These are phyloP conservation scores for Rhododendron griersonianum DNA, from an alignment of 148 eudicot genomes.

Conservation along the genomic window DNA sequence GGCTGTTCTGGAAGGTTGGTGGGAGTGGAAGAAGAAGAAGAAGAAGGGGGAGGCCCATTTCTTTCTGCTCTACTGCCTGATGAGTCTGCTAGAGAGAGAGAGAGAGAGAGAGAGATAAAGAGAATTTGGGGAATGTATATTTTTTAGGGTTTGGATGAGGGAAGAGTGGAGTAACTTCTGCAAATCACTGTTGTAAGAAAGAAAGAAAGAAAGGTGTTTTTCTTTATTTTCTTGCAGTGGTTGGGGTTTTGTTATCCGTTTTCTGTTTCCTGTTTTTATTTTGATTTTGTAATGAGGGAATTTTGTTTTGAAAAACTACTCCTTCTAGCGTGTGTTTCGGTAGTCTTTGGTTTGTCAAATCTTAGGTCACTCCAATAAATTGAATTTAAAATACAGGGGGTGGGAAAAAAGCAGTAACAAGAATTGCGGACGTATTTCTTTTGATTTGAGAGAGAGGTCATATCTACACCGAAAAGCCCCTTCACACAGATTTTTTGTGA, in stretches of 20 bases:
- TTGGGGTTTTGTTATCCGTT: not conserved
- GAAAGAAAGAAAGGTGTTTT: not conserved
- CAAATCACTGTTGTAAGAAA: not conserved
- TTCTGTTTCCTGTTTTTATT: not conserved
- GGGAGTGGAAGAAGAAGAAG: constrained; percentile 4
- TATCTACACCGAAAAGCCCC: too few relatives aligned
- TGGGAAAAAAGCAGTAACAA: too few relatives aligned
- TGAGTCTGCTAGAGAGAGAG: not conserved
- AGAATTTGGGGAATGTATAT: constrained; percentile 1
- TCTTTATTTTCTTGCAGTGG: not conserved
- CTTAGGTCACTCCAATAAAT: too few relatives aligned
- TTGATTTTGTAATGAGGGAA: not conserved
- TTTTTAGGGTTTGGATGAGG: constrained; percentile 18
- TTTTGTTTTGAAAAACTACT: not conserved
- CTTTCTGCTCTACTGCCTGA: not conserved
- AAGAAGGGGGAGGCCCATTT: constrained; percentile 23
- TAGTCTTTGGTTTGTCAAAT: too few relatives aligned
- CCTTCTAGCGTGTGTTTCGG: not conserved
- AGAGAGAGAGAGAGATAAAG: not conserved
- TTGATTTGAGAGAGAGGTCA: too few relatives aligned
- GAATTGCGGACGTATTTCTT: too few relatives aligned
- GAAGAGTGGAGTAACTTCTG: constrained; percentile 20
- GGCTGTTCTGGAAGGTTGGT: constrained; percentile 25
- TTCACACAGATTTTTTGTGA: not conserved
- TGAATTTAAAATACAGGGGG: too few relatives aligned